These are phyloP conservation scores for Geotrichum candidum DNA, from an alignment of 1,139 yeast genomes.

Conservation along the genomic window DNA sequence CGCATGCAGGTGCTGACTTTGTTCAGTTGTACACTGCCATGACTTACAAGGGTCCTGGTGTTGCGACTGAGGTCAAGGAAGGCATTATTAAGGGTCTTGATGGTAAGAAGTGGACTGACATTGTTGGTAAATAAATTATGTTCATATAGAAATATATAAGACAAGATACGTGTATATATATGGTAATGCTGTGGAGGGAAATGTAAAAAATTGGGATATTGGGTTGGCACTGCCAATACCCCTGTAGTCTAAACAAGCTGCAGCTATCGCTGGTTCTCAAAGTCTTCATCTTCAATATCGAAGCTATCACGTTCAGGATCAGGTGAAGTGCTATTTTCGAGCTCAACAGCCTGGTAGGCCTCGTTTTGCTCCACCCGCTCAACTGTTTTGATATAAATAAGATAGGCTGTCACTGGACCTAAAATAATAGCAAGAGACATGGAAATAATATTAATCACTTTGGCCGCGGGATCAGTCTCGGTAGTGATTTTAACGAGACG, in stretches of 20 bases:
- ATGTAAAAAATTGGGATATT: neutral
- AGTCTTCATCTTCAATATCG: conserved; percentile 1
- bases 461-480: conserved; percentile 46
- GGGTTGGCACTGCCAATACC: neutral
- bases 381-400: conserved; percentile 47
- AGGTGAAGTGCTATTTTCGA: neutral
- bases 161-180: neutral
- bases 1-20: conserved; percentile 87
- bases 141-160: neutral
- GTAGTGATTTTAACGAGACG: conserved; percentile 64
- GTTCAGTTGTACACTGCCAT: conserved; percentile 83
- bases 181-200: neutral
- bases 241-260: neutral
- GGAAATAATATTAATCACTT: conserved; percentile 57
- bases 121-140: conserved; percentile 18
- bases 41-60: conserved; percentile 90
- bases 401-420: conserved; percentile 58
- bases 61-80: conserved; percentile 69
- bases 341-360: conserved; percentile 7
- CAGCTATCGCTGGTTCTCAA: neutral
- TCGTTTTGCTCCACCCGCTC: conserved; percentile 12
- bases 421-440: conserved; percentile 54
- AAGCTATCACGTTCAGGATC: conserved; percentile 9
- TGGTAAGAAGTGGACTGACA: conserved; percentile 75
- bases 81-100: conserved; percentile 63